Base-by-base conservation (phyloP, 345 rosid genomes). In the Rhizophora mangle region DNA sequence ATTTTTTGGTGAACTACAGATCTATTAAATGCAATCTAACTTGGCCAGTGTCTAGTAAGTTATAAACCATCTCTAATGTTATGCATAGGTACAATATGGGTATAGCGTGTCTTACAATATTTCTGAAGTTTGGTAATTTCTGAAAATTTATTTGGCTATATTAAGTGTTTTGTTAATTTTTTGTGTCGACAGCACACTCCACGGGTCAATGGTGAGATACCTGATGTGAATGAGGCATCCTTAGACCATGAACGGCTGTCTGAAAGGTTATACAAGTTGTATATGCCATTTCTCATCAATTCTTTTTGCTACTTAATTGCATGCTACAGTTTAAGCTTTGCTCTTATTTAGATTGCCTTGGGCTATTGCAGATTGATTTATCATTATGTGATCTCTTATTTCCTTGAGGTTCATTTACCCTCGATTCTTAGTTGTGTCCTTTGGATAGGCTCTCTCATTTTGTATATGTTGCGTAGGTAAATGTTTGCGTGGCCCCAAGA, bases 181-280 rank as follows among this genome's bases (percentile, higher is more conserved):
- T 59, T 83, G 8, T 86, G 24, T 76, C 81, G 78, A 74, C 92
- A 94, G 98, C 98, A 82, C 76, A 91, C 93, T 51, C 98, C 98
- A 49, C 86, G 96, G 70, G 71, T 94, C 61, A 91, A 89, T 81
- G 87, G 85, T 56, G 69, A 82, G 74, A 89, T 91, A 70, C 97
- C 98, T 7, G 93, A 89, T 74, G 84, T 84, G 62, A 86, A 82
- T 76, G 95, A 94, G 76, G 98, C 98, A 75, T 82, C 87, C 67
- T 78, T 91, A 74, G 95, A 94, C 79, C 98, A 94, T 77, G 93
- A 80, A 77, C 85, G 91, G 20, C 87, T 94, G 54, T 94, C 95
- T 81, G 91, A 81, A 84, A 94, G 98, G 98, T 91, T 72, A 59
- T 74, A 59, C 49, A 13, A 43, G 49, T 43, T 43, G 49, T 57